Percentiles rank a stretch among this genome's conserved stretches.
These are phyloP conservation scores for Xylariaceae sp. DNA, from an alignment of 2,329 filamentous ascomycete genomes.

Conservation along the genomic window DNA sequence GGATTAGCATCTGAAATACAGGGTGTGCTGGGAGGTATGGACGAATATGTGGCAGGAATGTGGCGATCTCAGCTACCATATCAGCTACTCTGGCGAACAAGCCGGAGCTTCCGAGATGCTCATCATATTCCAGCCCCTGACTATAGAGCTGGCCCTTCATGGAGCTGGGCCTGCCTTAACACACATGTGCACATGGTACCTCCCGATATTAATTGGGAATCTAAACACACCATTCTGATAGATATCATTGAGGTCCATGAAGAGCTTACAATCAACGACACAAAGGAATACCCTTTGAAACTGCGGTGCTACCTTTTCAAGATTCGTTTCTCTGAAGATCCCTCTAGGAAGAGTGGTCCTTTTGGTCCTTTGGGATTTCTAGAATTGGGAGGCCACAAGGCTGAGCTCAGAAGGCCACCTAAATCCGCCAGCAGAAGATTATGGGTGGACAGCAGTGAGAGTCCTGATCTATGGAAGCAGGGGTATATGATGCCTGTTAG, in stretches of 20 bases:
- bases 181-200: background rate
- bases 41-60: conserved; percentile 7
- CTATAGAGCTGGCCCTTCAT: conserved; percentile 6
- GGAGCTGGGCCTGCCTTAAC: conserved; percentile 9
- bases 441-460: no score
- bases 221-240: background rate
- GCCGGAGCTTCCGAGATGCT: no score
- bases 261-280: background rate
- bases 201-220: background rate
- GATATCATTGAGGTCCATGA: conserved; percentile 5
- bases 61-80: conserved; percentile 6
- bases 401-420: no score
- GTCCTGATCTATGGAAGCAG: no score
- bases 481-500: no score
- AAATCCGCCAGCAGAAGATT: no score
- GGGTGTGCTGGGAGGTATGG: background rate
- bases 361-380: no score
- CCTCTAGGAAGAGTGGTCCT: no score
- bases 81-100: conserved; percentile 6
- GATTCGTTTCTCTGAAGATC: background rate
- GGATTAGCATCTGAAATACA: conserved; percentile 6
- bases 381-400: no score
- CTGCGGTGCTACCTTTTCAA: conserved; percentile 2
- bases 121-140: background rate
- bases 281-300: background rate